These are phyloP conservation scores for Phytopythium mirpurense DNA, from an alignment of 352 stramenopile genomes.

Conservation along the genomic window DNA sequence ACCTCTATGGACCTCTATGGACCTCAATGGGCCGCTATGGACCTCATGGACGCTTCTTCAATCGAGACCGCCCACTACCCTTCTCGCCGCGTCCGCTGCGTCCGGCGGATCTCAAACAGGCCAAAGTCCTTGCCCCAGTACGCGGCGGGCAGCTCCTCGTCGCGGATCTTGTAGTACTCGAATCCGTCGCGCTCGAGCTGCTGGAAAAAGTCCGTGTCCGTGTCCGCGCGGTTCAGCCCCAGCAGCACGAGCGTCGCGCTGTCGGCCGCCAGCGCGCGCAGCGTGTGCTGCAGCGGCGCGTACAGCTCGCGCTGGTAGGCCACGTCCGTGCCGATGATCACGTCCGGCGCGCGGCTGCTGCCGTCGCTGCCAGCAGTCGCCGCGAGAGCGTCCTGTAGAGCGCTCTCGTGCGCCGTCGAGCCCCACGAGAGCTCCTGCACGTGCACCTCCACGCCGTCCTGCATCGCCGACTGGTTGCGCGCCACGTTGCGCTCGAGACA, in stretches of 20 bases:
- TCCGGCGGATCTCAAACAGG: constrained; percentile 62
- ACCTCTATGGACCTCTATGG: no score
- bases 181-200: constrained; percentile 66
- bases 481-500: constrained; percentile 59
- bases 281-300: constrained; percentile 62
- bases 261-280: constrained; percentile 33
- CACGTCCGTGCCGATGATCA: constrained; percentile 80
- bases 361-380: constrained; percentile 7
- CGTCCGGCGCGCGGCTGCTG: constrained; percentile 15
- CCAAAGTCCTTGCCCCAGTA: constrained; percentile 78
- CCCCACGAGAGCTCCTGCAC: constrained; percentile 63
- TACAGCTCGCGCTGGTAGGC: constrained; percentile 74
- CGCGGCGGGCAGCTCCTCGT: constrained; percentile 42
- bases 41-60: no score
- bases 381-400: constrained; percentile 33
- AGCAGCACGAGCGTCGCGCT: constrained; percentile 51
- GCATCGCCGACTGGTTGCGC: constrained; percentile 30
- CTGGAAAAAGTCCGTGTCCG: constrained; percentile 54
- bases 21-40: no score
- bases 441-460: constrained; percentile 33
- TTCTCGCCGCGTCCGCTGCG: neutral
- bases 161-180: constrained; percentile 79
- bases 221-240: constrained; percentile 73
- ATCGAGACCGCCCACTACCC: no score
- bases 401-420: constrained; percentile 27